Evolutionary conservation across 768 basidiomycete species (phyloP), one percentile per base, ranked within the genome.

Genomic region (Neoboletus subvelutipes): DNA sequence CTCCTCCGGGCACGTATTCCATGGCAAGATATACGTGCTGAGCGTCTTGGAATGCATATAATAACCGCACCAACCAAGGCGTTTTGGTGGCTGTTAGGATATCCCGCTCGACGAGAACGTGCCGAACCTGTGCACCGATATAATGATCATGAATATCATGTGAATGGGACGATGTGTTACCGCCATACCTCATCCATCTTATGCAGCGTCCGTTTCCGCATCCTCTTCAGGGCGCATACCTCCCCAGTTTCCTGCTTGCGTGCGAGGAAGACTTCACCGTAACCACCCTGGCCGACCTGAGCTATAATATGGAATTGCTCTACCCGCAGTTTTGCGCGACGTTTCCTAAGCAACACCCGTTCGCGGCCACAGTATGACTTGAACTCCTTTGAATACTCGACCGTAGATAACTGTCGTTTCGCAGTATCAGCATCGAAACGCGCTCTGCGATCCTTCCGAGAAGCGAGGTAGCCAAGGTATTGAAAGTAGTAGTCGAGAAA

Each of bases 401-500:
- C 61, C 20, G 71, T 41, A 11, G 76, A 65, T n/a, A 88, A 71
- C 50, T 82, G 76, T 33, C 96, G 88, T 12, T 81, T 76, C 3
- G 80, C 66, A 5, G 94, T 95, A 65, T 97, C 94, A 17, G 79
- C 76, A 68, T 96, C 89, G 73, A 98, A 98, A 54, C 79, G 83
- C 18, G 83, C 71, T 29, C 94, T 83, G 26, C 97, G 87, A 45
- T 93, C 87, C 70, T 93, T 94, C 26, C 97, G 85, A 20, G 87
- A 75, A 9, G 88, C 84, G 56, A 98, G 80, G 73, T 98, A 98
- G 18, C 92, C 93, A 37, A 99, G 81, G 1, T 86, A 82, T 69
- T 98, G 93, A 71, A 99, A 99, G 76, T 99, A 99, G 71, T 99
- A 98, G 73, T 98, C 96, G 50, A 97, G 83, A 76, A 98, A 98